Evolutionary conservation across 495 filamentous ascomycete species (phyloP), one percentile per base, ranked within the genome.

Genomic region (Aspergillus leporis): DNA sequence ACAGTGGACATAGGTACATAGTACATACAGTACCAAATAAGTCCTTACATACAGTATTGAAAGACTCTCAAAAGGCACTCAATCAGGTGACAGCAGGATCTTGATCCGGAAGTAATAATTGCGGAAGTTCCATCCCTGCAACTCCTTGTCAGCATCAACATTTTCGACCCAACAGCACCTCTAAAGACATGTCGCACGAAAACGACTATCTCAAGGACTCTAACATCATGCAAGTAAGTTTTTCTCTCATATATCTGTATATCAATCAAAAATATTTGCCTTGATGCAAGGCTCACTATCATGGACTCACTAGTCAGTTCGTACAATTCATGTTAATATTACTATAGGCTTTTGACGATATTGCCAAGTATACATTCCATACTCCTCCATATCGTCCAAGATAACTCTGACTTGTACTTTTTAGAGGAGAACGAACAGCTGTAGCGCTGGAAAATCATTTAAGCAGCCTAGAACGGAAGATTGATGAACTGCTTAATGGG

Each of bases 351-450:
- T 51, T 55, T 43, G 36, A 54, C 62, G 51, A 58, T 48, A 40
- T 49, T 52, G 13, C 38, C 19, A n/a, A 43, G 32, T 38, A 55
- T 53, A 40, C 12, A 54, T 36, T 18, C 22, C 4, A 48, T 21
- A 40, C 31, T 19, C 1, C 18, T 25, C 22, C 6, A 31, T 28
- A 16, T 9, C 18, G 6, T 21, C 32, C 25, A 19, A 34, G 23
- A 25, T 5, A 56, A 50, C 32, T 31, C 38, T 61, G 19, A 60
- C 38, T 12, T 32, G 16, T 41, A 14, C 10, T 36, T 43, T 32
- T 1, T 51, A 83, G 81, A 50, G 85, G 84, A 52, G 85, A 88
- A 66, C 73, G 71, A 56, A 81, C 83, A 8, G 85, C 85, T 8
- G 65, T 74, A 9, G 80, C 75, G 4, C 64, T 88, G 49, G 85